These are phyloP conservation scores for Cryptosporidium andersoni DNA, from an alignment of 169 alveolate genomes.

Conservation along the genomic window DNA sequence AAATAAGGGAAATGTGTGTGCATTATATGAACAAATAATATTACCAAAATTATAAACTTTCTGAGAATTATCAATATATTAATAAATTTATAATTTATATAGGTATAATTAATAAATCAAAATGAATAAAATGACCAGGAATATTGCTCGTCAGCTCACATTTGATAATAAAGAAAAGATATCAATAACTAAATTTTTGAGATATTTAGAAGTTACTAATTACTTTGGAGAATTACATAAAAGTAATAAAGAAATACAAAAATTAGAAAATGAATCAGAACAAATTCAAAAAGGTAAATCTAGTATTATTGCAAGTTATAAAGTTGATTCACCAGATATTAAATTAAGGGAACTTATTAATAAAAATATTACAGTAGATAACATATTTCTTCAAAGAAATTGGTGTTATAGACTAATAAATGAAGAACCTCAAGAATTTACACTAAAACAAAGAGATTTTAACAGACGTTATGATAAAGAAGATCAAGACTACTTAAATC, in stretches of 20 bases:
- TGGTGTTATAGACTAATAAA: slow-evolving; percentile 29
- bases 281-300: no score
- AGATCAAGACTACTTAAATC: not conserved
- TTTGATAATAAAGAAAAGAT: slow-evolving; percentile 13
- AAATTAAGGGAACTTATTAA: slow-evolving; percentile 6
- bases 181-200: slow-evolving; percentile 15
- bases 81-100: no score
- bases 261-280: no score
- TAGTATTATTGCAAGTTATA: no score
- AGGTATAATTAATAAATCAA: no score
- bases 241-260: no score
- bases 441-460: not conserved
- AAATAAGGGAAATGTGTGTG: no score
- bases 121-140: no score
- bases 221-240: slow-evolving; percentile 2
- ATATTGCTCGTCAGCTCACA: no score
- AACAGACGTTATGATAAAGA: slow-evolving; percentile 8
- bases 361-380: slow-evolving; percentile 1
- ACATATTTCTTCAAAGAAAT: slow-evolving; percentile 23
- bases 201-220: slow-evolving; percentile 38
- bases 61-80: no score
- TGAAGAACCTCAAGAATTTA: slow-evolving; percentile 19
- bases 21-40: no score
- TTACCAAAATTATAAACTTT: no score
- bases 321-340: not conserved